phyloP scores from a whole-genome alignment of 805 yeast species.

The Yarrowia sp. region DNA sequence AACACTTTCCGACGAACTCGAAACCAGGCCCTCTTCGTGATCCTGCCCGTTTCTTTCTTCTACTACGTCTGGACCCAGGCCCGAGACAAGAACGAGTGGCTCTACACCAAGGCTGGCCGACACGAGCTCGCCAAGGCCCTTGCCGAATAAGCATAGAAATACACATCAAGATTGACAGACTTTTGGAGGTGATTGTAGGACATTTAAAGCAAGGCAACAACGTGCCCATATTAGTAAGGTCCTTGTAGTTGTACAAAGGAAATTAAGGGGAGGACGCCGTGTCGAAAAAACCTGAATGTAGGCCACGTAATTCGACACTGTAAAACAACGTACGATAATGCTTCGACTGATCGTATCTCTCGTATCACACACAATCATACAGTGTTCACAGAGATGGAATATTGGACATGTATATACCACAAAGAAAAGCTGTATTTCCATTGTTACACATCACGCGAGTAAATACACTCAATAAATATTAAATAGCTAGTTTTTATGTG shows the following conservation, averaged over 20 bases:
- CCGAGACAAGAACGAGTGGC: slow-evolving; percentile 82
- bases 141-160: slow-evolving; percentile 4
- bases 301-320: too few species aligned
- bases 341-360: neutral
- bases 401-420: neutral
- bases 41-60: slow-evolving; percentile 72
- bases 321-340: neutral
- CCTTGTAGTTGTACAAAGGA: too few species aligned
- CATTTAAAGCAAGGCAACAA: too few species aligned
- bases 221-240: too few species aligned
- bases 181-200: too few species aligned
- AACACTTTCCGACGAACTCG: slow-evolving; percentile 92
- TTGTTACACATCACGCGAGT: too few species aligned
- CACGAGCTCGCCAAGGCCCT: slow-evolving; percentile 16
- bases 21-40: slow-evolving; percentile 73
- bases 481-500: slow-evolving; percentile 22
- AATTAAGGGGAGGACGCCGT: too few species aligned
- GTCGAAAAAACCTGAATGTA: too few species aligned
- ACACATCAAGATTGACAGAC: neutral
- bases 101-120: slow-evolving; percentile 97
- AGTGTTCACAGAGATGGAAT: neutral
- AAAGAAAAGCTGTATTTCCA: neutral
- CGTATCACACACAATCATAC: neutral
- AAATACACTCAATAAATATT: slow-evolving; percentile 18
- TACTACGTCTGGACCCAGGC: slow-evolving; percentile 87